A percentile compares a stretch with the other conserved stretches of the same genome.
These are phyloP conservation scores for Aspergillus wentii DNA, from an alignment of 495 filamentous ascomycete species.

Conservation along the genomic window DNA sequence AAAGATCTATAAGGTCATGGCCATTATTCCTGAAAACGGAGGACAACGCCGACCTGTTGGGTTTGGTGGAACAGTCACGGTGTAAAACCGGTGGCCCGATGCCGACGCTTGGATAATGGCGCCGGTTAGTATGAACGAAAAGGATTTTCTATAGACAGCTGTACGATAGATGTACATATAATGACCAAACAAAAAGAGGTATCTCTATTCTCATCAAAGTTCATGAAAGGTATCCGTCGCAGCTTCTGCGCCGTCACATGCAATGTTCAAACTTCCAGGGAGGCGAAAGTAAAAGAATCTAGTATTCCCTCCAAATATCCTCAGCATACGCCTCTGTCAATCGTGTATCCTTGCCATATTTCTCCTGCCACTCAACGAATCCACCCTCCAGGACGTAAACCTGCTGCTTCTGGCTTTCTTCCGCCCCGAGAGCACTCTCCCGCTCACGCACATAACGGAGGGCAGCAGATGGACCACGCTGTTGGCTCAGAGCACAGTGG, in stretches of 20 bases:
- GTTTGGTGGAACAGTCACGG: constrained; percentile 72
- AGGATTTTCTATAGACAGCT: no score
- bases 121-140: no score
- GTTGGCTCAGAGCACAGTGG: constrained; percentile 92
- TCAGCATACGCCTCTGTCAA: constrained; percentile 83
- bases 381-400: constrained; percentile 81
- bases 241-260: no score
- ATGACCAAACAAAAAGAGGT: neutral
- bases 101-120: no score
- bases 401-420: constrained; percentile 52
- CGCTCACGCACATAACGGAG: constrained; percentile 41
- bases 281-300: constrained; percentile 2
- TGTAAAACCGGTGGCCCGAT: no score
- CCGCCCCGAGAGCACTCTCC: constrained; percentile 24
- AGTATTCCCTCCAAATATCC: constrained; percentile 75
- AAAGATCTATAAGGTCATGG: constrained; percentile 86
- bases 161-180: neutral
- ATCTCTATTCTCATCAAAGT: no score
- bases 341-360: constrained; percentile 68
- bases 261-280: no score
- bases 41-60: constrained; percentile 76
- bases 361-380: constrained; percentile 89
- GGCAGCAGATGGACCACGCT: constrained; percentile 53
- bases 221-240: no score
- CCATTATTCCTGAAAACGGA: constrained; percentile 77